These are phyloP conservation scores for Penicillium capsulatum DNA, from an alignment of 2,329 filamentous ascomycete species.

Conservation along the genomic window DNA sequence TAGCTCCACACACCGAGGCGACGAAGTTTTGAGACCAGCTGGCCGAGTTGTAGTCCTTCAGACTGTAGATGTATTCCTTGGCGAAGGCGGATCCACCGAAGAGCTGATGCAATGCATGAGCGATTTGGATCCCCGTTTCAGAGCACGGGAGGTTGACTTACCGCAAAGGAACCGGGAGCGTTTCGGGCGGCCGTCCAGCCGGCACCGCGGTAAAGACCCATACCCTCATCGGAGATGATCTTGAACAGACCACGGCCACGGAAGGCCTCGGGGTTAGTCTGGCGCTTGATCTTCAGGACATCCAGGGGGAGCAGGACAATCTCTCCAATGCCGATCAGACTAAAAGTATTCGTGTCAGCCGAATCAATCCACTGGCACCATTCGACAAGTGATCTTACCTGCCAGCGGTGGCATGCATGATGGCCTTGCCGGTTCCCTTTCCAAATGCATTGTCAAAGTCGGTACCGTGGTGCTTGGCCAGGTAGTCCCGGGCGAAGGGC, in stretches of 20 bases:
- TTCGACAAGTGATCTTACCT: constrained; percentile 51
- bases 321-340: constrained; percentile 94
- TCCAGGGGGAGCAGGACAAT: constrained; percentile 92
- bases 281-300: constrained; percentile 98
- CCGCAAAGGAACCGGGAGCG: constrained; percentile 92
- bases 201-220: constrained; percentile 92
- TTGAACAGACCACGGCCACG: constrained; percentile 83
- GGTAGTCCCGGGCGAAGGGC: constrained; percentile 87
- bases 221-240: constrained; percentile 90
- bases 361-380: neutral
- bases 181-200: constrained; percentile 97
- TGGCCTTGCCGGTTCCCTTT: constrained; percentile 95
- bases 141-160: constrained; percentile 47
- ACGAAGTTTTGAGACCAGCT: constrained; percentile 96
- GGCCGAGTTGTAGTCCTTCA: constrained; percentile 93
- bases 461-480: constrained; percentile 71
- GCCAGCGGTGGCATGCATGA: constrained; percentile 95
- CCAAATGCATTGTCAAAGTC: constrained; percentile 87
- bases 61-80: constrained; percentile 89
- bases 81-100: constrained; percentile 97
- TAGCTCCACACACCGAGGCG: constrained; percentile 90
- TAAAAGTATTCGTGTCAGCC: constrained; percentile 34
- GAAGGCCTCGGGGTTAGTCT: constrained; percentile 98
- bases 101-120: constrained; percentile 52
- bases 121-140: neutral